Conservation (phyloP, 129 eudicot genomes). For the Flaveria sonorensis region DNA sequence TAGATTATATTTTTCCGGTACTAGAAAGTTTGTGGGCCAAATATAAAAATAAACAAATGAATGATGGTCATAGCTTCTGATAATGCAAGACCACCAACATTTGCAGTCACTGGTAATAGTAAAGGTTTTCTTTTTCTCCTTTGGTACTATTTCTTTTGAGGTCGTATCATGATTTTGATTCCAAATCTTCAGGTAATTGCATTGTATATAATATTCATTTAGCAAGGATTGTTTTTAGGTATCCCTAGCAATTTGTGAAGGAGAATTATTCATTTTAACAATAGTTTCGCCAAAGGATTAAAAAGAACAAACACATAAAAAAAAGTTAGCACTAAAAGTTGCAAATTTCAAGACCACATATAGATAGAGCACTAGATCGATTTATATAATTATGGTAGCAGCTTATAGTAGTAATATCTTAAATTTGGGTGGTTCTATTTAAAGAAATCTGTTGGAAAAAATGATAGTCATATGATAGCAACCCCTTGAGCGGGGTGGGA, state of each 20-base stretch:
- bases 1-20: too few relatives aligned
- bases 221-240: background rate
- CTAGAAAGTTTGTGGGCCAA: conserved; percentile 38
- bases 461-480: too few relatives aligned
- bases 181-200: background rate
- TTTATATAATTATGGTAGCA: background rate
- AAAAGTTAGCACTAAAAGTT: background rate
- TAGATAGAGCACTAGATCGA: background rate
- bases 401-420: background rate
- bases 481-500: too few relatives aligned
- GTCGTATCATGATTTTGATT: too few relatives aligned
- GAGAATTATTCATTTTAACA: background rate
- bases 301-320: background rate
- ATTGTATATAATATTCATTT: background rate
- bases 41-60: too few relatives aligned
- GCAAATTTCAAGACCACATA: background rate
- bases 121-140: background rate
- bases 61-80: conserved; percentile 15
- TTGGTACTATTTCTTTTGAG: too few relatives aligned
- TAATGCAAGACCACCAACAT: conserved; percentile 38
- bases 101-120: conserved; percentile 57
- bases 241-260: background rate
- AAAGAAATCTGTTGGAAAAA: too few relatives aligned
- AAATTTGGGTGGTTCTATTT: background rate
- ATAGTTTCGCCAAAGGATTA: background rate